Evolutionary conservation across 2,329 filamentous ascomycete species (phyloP), one percentile per base, ranked within the genome.

Genomic region (Alternaria panax): DNA sequence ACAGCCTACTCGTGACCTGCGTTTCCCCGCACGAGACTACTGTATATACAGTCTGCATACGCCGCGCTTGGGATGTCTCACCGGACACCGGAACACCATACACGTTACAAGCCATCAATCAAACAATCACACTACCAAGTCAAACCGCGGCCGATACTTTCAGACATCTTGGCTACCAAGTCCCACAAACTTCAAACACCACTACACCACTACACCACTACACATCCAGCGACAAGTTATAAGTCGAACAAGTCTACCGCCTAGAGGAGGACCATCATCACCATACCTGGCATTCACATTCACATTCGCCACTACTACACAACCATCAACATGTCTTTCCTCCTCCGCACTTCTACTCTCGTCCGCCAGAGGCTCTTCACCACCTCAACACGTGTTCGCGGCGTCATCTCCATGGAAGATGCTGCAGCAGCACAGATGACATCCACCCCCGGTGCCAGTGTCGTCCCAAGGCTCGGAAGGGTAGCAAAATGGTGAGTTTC

Each of bases 401-500:
- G 67, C 38, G 60, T 65, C 54, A 59, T 76, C 40, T 65, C 70
- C 9, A 60, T 74, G 47, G 59, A 68, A 54, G 61, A 67, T 57
- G 64, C 65, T 3, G 60, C 72, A 43, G 57, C 71, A 42, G 65
- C 70, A 59, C 67, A 72, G 12, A 60, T 75, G 53, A 63, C 68
- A 24, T 63, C 67, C 43, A 62, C 66, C 9, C 42, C 56, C 16
- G 65, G 60, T 36, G 62, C 56, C 27, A 67, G 59, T 43, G 63
- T 68, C 27, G 65, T 72, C n/a, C 73, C 72, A 27, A 71, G 69
- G 52, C 70, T 76, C 42, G 75, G 74, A 60, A 68, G 63, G 20
- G 67, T 77, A 57, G 73, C 68, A 58, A 63, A 59, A 70, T 76
- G 75, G 75, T 77, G 67, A 28, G 66, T 57, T 9, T 32, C 22